phyloP scores from a whole-genome alignment of 352 stramenopile genomes.

The Aphanomyces euteiches region DNA sequence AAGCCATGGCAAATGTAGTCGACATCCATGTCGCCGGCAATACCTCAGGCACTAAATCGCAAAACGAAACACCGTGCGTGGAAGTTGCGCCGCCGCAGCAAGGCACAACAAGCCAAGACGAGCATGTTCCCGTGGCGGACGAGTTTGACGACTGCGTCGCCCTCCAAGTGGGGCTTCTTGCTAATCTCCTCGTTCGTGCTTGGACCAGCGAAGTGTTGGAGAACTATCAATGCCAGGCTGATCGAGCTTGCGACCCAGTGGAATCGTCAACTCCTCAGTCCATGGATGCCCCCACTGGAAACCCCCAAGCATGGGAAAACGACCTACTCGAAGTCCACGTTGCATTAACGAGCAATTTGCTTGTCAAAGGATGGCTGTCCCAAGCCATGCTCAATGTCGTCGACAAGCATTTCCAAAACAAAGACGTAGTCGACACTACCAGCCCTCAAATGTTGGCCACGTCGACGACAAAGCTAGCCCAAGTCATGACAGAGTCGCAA shows the following conservation, averaged over 20 bases:
- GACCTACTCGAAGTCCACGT: background rate
- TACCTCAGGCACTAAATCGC: no score
- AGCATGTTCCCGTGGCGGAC: background rate
- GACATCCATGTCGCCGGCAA: background rate
- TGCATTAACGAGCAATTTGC: background rate
- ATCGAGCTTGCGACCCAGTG: no score
- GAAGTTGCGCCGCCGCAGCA: background rate
- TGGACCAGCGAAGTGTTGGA: background rate
- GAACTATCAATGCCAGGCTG: background rate
- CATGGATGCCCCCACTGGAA: background rate
- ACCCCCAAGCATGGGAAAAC: background rate
- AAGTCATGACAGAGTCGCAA: no score
- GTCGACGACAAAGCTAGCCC: no score
- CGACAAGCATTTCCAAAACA: background rate
- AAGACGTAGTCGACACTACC: background rate
- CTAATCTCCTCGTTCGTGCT: slow-evolving; percentile 5
- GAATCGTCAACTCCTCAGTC: no score
- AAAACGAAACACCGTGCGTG: background rate
- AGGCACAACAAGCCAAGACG: background rate
- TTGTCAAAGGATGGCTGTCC: background rate
- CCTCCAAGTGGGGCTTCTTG: background rate
- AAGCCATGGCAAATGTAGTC: background rate
- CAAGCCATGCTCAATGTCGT: background rate
- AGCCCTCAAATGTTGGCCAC: no score
- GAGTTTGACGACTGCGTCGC: background rate